Evolutionary conservation across 805 yeast species (phyloP).

Genomic region (Kazachstania viticola): DNA sequence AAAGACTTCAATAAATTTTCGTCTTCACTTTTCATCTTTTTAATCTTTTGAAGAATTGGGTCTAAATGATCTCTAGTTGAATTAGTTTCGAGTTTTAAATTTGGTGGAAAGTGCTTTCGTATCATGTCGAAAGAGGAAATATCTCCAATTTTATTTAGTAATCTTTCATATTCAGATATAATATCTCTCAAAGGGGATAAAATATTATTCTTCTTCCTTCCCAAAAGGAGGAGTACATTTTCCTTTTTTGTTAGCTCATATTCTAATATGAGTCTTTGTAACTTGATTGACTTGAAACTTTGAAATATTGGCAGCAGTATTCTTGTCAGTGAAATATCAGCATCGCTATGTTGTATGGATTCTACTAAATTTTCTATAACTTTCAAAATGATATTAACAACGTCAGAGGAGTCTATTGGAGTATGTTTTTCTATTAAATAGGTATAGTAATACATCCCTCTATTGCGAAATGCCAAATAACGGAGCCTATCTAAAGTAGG

Average conservation of each 20-base stretch:
- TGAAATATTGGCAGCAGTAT: slow-evolving; percentile 40
- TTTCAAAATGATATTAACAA: slow-evolving; percentile 33
- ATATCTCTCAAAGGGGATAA: slow-evolving; percentile 21
- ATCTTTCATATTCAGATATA: slow-evolving; percentile 6
- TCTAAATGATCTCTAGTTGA: background rate
- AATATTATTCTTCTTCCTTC: slow-evolving; percentile 12
- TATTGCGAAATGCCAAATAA: slow-evolving; percentile 67
- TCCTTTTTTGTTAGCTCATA: slow-evolving; percentile 37
- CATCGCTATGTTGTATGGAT: slow-evolving; percentile 56
- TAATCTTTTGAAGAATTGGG: slow-evolving; percentile 25
- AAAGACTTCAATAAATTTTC: slow-evolving; percentile 29
- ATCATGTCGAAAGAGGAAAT: background rate
- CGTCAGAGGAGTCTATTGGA: slow-evolving; percentile 23
- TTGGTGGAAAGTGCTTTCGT: too few relatives aligned
- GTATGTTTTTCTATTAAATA: slow-evolving; percentile 20
- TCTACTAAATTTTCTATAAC: slow-evolving; percentile 52
- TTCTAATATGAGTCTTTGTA: slow-evolving; percentile 49
- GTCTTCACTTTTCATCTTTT: slow-evolving; percentile 27
- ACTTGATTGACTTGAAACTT: slow-evolving; percentile 35
- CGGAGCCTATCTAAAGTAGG: slow-evolving; percentile 66
- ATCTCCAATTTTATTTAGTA: background rate
- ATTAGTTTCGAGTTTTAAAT: background rate
- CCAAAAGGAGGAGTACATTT: slow-evolving; percentile 12
- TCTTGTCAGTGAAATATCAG: slow-evolving; percentile 44
- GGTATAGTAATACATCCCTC: slow-evolving; percentile 58